phyloP scores from a whole-genome alignment of 192 early-diverging fungal species.

The Umbelopsis sp. region DNA sequence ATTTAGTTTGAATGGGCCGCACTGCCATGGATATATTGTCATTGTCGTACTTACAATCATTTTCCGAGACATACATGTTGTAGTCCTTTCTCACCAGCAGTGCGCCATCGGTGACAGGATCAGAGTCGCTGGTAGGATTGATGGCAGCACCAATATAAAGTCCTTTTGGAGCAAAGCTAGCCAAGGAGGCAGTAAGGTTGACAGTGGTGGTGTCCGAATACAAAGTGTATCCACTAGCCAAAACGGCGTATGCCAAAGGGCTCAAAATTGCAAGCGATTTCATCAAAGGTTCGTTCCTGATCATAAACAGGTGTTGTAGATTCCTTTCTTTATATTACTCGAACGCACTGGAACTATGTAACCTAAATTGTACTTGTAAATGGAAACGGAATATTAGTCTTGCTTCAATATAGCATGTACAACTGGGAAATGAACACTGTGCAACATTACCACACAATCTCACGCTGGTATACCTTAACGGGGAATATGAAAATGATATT shows the following conservation, averaged over 20 bases:
- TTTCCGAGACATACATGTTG: constrained; percentile 15
- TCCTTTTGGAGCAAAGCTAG: background rate
- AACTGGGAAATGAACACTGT: background rate
- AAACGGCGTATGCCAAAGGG: background rate
- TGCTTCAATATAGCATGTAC: background rate
- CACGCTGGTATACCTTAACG: background rate
- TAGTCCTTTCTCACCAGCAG: background rate
- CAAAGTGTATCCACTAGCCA: background rate
- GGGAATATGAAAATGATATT: background rate
- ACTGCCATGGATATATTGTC: too few species aligned
- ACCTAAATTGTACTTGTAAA: background rate
- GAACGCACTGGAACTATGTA: background rate
- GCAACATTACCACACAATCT: background rate
- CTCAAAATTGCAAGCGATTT: background rate
- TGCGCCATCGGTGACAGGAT: background rate
- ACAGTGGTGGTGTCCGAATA: background rate
- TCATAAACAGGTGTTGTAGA: background rate
- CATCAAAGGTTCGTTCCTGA: background rate
- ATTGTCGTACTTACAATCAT: constrained; percentile 1
- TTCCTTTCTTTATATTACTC: background rate
- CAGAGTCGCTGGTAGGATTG: background rate
- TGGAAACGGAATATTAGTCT: background rate
- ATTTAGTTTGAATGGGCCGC: too few species aligned
- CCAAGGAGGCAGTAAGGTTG: background rate
- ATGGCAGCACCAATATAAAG: constrained; percentile 12